A percentile compares a stretch with the other conserved stretches of the same genome.
These are phyloP conservation scores for Chaetomiaceae sp. DNA, from an alignment of 2,329 filamentous ascomycete species.

Conservation along the genomic window DNA sequence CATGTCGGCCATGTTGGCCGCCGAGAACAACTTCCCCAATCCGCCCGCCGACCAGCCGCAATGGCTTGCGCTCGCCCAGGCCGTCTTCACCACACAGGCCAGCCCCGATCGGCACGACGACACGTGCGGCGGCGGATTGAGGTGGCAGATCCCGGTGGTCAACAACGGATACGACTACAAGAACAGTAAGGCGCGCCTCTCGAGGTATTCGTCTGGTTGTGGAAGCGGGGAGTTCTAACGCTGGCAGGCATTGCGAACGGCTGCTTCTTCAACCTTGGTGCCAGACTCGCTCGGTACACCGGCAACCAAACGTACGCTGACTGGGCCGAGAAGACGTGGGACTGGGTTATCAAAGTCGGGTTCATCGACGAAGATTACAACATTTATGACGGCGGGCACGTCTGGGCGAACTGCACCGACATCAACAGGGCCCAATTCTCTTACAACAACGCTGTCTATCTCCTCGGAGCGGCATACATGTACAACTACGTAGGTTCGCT, in stretches of 20 bases:
- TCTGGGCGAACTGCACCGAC: slow-evolving; percentile 50
- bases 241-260: slow-evolving; percentile 54
- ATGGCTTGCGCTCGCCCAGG: slow-evolving; percentile 62
- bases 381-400: slow-evolving; percentile 57
- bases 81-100: slow-evolving; percentile 60
- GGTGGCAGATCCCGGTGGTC: slow-evolving; percentile 72
- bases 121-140: slow-evolving; percentile 61
- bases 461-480: slow-evolving; percentile 61
- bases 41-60: slow-evolving; percentile 47
- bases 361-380: slow-evolving; percentile 53
- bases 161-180: slow-evolving; percentile 75
- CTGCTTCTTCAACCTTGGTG: slow-evolving; percentile 58
- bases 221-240: slow-evolving; percentile 39
- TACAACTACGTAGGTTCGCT: slow-evolving; percentile 52
- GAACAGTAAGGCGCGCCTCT: slow-evolving; percentile 41
- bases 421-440: slow-evolving; percentile 58
- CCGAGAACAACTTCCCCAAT: slow-evolving; percentile 58
- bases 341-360: slow-evolving; percentile 51
- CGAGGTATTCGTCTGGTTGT: neutral
- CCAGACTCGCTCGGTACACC: slow-evolving; percentile 69
- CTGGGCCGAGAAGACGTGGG: slow-evolving; percentile 56
- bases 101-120: slow-evolving; percentile 54
- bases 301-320: slow-evolving; percentile 58
- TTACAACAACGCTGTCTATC: slow-evolving; percentile 57
- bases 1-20: slow-evolving; percentile 60